Base-by-base conservation (phyloP, 352 stramenopile genomes). In the Poterioochromonas sp. region DNA sequence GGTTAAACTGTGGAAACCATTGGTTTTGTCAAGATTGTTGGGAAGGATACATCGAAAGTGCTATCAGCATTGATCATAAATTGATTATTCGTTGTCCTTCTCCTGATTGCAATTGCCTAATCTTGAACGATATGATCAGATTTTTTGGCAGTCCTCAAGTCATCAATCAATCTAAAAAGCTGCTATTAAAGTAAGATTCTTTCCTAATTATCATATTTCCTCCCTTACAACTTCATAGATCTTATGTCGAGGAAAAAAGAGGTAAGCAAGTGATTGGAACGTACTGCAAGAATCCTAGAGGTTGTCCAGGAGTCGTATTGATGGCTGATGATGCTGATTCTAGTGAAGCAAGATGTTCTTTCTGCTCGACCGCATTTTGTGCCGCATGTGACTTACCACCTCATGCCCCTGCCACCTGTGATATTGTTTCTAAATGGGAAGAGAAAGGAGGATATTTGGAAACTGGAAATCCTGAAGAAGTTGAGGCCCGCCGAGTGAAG, bases 21-120 rank as follows among this genome's bases (percentile, higher is more conserved):
- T 71, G 62, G 62, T 71, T 32, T 71, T 71, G 62, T 43, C 5
- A n/a, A 26, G 62, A 47, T 47, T 71, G 62, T 71, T 71, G 62
- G 62, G 8, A 43, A 47, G 62, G 62, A 35, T 71, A 47, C 32
- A 71, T 71, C 41, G 62, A 44, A 2, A 47, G 12, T 32, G 34
- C 62, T 8, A 71, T 71, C 11, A 15, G n/a, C n/a, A 32, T 12
- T 41, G 62, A 71, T 47, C 15, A 29, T 5, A 29, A 8, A 29
- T 11, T 71, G 2, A 15, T 29, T 35, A 26, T 20, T 44, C 26
- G 32, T 71, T 71, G 51, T 29, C 51, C 51, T 12, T 2, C 12
- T 32, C 51, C 51, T 29, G 26, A 32, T 62, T 62, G 51, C 29
- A 34, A 22, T 32, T 62, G 12, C 26, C 26, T 62, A 34, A 22